Base-by-base conservation (phyloP, 208 protist species). In the Acanthamoeba lenticulata region DNA sequence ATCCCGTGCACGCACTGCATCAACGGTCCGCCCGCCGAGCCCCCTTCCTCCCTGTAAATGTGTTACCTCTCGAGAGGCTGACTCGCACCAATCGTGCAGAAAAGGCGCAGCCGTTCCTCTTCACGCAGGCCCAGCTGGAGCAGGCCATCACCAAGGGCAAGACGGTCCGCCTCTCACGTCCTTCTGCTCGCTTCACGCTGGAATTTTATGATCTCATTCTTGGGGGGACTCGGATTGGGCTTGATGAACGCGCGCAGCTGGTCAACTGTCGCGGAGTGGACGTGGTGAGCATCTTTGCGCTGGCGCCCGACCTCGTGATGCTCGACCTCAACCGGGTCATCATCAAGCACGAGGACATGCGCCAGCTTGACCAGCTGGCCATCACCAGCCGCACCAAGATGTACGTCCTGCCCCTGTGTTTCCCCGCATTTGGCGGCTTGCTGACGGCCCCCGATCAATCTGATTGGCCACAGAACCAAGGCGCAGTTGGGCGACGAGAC, bases 1-100 rank as follows among this genome's bases (percentile, higher is more conserved):
- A 90, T 90, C 27, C 81, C 81, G 15, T 90, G 81, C 81, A 90
- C 52, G 13, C 81, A 90, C 49, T 90, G 81, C 81, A 90, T 90
- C 81, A 57, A 34, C 13, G 72, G 72, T 83, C 44, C 52, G 52
- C 11, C 15, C 67, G 38, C n/a, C n/a, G 13, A 67, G 15, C 57
- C 6, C 24, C 5, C 57, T 67, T 21, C 27, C 57, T 67, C 13
- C n/a, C 21, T 67, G 13, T 67, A 11, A 60, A 60, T 60, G 52
- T 11, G n/a, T n/a, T n/a, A 60, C 11, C n/a, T n/a, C n/a, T n/a
- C n/a, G 62, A 32, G 19, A 13, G 62, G 27, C 62, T n/a, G 32
- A 72, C 15, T 11, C 9, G 13, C 17, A 13, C 27, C 29, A 17
- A 0, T 13, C 27, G 9, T 4, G 47, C 44, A 67, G 49, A 90